Evolutionary conservation across 129 eudicot species (phyloP).

Genomic region (Flaveria robusta): DNA sequence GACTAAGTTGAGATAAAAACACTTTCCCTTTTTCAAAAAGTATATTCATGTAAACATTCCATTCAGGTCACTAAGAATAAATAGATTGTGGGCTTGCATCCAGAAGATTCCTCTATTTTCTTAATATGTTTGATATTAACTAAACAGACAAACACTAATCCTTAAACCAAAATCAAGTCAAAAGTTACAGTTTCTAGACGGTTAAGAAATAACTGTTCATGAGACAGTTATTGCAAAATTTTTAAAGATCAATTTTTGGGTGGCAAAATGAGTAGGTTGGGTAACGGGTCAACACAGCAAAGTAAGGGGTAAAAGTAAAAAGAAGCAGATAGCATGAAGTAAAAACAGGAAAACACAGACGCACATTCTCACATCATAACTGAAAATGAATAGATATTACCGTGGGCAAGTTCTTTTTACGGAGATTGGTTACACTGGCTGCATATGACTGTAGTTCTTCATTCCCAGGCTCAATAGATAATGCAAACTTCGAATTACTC

Average conservation of each 20-base stretch:
- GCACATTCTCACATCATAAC: neutral
- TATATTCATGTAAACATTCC: no score
- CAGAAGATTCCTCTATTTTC: no score
- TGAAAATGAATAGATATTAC: slow-evolving; percentile 45
- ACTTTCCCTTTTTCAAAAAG: no score
- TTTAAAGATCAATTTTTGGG: neutral
- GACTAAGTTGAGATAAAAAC: neutral
- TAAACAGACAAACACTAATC: neutral
- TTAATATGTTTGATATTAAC: no score
- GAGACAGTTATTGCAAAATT: no score
- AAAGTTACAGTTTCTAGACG: neutral
- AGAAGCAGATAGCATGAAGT: neutral
- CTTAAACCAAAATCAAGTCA: neutral
- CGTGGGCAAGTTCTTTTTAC: slow-evolving; percentile 84
- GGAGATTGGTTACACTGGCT: slow-evolving; percentile 59
- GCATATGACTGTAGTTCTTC: slow-evolving; percentile 75
- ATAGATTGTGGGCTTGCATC: no score
- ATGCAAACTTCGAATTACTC: slow-evolving; percentile 95
- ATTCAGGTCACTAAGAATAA: no score
- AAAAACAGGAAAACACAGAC: slow-evolving; percentile 7
- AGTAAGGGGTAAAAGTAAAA: neutral
- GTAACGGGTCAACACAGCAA: neutral
- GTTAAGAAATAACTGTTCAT: neutral
- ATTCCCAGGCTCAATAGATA: slow-evolving; percentile 84
- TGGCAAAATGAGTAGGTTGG: neutral